A percentile compares a stretch with the other conserved stretches of the same genome.
phyloP scores from a whole-genome alignment of 192 early-diverging fungal genomes.

The Mortierella hygrophila region DNA sequence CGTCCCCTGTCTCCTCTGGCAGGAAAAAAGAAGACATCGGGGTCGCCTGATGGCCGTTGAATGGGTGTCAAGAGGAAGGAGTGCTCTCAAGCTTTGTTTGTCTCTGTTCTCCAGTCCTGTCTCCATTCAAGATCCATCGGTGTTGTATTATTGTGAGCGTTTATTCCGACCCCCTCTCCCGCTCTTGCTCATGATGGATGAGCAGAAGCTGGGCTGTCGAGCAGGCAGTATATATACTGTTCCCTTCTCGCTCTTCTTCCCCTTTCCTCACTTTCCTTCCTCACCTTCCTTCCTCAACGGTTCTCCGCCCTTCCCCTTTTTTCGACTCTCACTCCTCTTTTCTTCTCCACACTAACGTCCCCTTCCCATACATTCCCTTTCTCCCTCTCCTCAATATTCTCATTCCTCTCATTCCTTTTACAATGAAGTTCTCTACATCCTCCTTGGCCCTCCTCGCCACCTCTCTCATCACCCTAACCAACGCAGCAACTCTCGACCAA shows the following conservation, averaged over 20 bases:
- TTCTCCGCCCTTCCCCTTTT: background rate
- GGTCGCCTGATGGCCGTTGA: background rate
- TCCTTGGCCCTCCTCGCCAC: background rate
- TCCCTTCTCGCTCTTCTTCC: too few relatives aligned
- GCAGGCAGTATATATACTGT: background rate
- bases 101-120: background rate
- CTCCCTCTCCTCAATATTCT: background rate
- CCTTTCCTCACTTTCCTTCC: background rate
- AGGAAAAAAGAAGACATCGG: background rate
- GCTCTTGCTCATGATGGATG: too few relatives aligned
- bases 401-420: background rate
- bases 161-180: background rate
- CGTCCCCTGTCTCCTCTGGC: background rate
- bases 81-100: background rate
- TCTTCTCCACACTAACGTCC: background rate
- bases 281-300: background rate
- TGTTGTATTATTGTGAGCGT: background rate
- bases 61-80: background rate
- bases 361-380: background rate
- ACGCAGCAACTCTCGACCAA: constrained; percentile 22
- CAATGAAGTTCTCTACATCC: constrained; percentile 39
- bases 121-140: too few relatives aligned
- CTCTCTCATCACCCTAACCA: background rate
- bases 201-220: too few relatives aligned
- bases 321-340: background rate